These are phyloP conservation scores for Penicillium paxilli DNA, from an alignment of 495 filamentous ascomycete species.

Conservation along the genomic window DNA sequence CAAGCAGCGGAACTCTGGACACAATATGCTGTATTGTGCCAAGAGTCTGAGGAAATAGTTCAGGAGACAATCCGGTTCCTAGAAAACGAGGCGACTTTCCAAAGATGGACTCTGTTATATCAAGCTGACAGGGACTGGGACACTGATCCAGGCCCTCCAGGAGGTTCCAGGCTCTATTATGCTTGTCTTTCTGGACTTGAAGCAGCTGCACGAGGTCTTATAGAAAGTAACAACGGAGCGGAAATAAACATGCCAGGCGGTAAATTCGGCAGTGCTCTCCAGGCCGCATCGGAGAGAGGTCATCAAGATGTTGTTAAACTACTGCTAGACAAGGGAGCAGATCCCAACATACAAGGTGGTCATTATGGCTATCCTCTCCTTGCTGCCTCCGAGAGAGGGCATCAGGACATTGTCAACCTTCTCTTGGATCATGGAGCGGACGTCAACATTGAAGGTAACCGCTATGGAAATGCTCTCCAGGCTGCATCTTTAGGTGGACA, in stretches of 20 bases:
- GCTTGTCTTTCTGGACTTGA: constrained; percentile 12
- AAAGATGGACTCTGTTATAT: constrained; percentile 13
- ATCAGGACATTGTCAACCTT: too few relatives aligned
- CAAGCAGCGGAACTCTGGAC: constrained; percentile 17
- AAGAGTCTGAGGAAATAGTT: constrained; percentile 9
- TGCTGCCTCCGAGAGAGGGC: too few relatives aligned
- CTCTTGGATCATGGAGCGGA: too few relatives aligned
- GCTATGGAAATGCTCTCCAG: too few relatives aligned
- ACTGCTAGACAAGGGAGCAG: too few relatives aligned
- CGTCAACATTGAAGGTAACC: too few relatives aligned
- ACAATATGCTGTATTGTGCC: constrained; percentile 16
- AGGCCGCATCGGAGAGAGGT: too few relatives aligned
- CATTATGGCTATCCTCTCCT: too few relatives aligned
- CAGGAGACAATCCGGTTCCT: constrained; percentile 7
- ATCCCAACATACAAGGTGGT: too few relatives aligned
- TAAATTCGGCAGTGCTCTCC: too few relatives aligned
- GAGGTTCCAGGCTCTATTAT: constrained; percentile 14
- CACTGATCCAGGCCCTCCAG: background rate
- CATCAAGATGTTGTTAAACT: too few relatives aligned
- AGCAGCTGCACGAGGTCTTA: constrained; percentile 8
- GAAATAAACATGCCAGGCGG: constrained; percentile 3
- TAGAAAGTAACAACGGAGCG: constrained; percentile 19
- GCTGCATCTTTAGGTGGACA: too few relatives aligned
- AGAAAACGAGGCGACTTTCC: constrained; percentile 15
- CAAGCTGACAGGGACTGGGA: background rate